Evolutionary conservation across 2,329 filamentous ascomycete genomes (phyloP).

Genomic region (Stachybotrys elegans): DNA sequence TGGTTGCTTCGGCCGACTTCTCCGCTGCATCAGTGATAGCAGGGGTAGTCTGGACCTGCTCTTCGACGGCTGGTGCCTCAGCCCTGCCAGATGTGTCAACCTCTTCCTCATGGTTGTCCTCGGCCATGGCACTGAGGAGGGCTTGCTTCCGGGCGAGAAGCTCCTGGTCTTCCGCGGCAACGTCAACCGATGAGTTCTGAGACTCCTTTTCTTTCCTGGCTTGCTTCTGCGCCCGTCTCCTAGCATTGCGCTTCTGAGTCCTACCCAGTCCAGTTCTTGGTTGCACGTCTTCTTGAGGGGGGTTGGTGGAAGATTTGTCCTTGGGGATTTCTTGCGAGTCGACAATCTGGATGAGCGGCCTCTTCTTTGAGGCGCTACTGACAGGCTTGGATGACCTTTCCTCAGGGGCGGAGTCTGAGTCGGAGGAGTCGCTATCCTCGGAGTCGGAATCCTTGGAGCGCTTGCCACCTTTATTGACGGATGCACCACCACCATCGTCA

Average conservation of each 20-base stretch:
- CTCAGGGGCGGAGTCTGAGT: conserved; percentile 27
- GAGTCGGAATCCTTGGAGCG: conserved; percentile 8
- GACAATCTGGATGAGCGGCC: no score
- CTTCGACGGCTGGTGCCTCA: conserved; percentile 7
- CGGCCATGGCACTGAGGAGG: conserved; percentile 26
- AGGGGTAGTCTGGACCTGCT: background rate
- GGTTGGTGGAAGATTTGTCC: background rate
- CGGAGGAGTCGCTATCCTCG: conserved; percentile 11
- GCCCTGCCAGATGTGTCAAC: background rate
- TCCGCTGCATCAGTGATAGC: background rate
- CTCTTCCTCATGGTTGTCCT: conserved; percentile 8
- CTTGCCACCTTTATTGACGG: background rate
- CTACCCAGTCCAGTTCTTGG: conserved; percentile 32
- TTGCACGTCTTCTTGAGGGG: conserved; percentile 13
- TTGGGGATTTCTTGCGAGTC: no score
- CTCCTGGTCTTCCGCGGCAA: no score
- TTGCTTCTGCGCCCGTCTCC: conserved; percentile 35
- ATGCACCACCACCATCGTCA: conserved; percentile 7
- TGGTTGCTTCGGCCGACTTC: conserved; percentile 3
- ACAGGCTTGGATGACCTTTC: conserved; percentile 31
- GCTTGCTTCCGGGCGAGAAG: conserved; percentile 35
- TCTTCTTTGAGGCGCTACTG: no score
- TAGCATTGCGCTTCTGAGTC: conserved; percentile 48
- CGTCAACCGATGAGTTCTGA: conserved; percentile 15
- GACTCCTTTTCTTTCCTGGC: conserved; percentile 7